Percentiles rank a stretch among this genome's conserved stretches.
These are phyloP conservation scores for Gnaphalium uliginosum DNA, from an alignment of 129 eudicot species.

Conservation along the genomic window DNA sequence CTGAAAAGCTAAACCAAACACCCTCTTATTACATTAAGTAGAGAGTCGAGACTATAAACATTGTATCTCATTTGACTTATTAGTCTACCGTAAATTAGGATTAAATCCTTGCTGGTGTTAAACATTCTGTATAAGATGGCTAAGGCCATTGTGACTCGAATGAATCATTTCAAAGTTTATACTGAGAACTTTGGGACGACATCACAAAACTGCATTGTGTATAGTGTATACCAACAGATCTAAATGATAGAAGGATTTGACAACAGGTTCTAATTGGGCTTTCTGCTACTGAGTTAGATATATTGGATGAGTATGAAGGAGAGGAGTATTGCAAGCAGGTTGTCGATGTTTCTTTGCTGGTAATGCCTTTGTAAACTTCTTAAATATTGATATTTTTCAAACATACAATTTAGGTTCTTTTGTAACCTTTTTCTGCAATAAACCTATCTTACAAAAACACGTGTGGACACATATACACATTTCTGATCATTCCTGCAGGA, in stretches of 20 bases:
- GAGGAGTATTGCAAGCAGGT: constrained; percentile 66
- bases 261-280: constrained; percentile 75
- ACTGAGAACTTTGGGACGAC: neutral
- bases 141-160: neutral
- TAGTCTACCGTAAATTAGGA: no score
- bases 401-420: neutral
- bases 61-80: neutral
- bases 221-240: constrained; percentile 2
- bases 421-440: neutral
- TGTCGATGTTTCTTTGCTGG: constrained; percentile 69
- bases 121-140: neutral
- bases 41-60: no score
- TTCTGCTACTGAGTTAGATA: constrained; percentile 61
- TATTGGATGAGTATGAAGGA: constrained; percentile 78
- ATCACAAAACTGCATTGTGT: constrained; percentile 5
- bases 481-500: constrained; percentile 54
- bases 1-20: no score
- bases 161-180: neutral
- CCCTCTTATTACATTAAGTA: no score
- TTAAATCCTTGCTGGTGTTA: neutral
- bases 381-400: neutral
- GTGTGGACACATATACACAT: neutral
- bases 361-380: constrained; percentile 28
- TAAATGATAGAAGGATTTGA: neutral
- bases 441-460: neutral